Evolutionary conservation across 2,329 filamentous ascomycete genomes (phyloP), one percentile per base, ranked within the genome.

Genomic region (Corynespora cassiicola): DNA sequence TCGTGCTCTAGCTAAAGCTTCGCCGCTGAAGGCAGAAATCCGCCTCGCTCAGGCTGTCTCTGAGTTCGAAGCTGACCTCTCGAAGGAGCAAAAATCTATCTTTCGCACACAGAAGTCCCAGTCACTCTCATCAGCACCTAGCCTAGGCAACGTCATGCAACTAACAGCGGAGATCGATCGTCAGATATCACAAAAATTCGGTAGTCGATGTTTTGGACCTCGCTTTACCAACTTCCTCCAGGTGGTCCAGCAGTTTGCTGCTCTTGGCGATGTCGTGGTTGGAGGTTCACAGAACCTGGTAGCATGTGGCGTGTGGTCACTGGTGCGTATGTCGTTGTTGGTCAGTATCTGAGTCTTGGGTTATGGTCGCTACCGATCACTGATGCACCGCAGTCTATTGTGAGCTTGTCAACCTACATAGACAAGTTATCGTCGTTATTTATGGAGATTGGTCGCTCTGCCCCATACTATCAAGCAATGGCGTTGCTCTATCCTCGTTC

Each of bases 231-330:
- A 71, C 31, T 45, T 73, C 3, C 48, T 75, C 0, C 48, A 73
- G 17, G 53, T 64, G 0, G 58, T 72, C 4, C 71, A 76, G 37
- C 65, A 71, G 39, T 75, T 70, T 32, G 69, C 66, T 7, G 59
- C 65, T 0, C 42, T 74, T 10, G 72, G 71, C 2, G 69, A 68
- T 50, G 54, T 66, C 16, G 36, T 70, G 22, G 39, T 75, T 7
- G 72, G 72, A 0, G 71, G 68, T 1, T 66, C 66, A 0, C 72
- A 75, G 48, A 75, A 73, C 31, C 29, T 75, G 1, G 58, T 75
- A 14, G 71, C 72, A 1, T 70, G 68, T 36, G 62, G 71, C 11
- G 69, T 75, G 2, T 75, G 72, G 73, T 61, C 70, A 1, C 39
- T 71, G 4, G 66, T 75, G 6, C 60, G 70, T 24, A 60, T 68